Evolutionary conservation across 768 basidiomycete genomes (phyloP), one percentile per base, ranked within the genome.

Genomic region (Panaeolus papilionaceus): DNA sequence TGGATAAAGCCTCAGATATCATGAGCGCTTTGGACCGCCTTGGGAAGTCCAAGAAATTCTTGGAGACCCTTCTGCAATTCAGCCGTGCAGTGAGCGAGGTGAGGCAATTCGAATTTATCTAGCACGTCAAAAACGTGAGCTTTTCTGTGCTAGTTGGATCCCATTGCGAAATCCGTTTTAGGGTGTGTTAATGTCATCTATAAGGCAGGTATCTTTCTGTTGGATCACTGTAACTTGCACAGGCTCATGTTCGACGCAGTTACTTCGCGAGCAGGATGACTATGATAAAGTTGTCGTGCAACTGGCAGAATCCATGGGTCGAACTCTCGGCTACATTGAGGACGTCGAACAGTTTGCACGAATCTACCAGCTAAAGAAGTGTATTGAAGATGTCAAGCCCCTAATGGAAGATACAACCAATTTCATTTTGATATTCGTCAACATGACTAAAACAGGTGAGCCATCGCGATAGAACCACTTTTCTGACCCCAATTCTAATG

Each of bases 321-420:
- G 68, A 8, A 72, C 67, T 3, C n/a, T 77, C 4, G 68, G 65
- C 8, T 74, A 71, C 38, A 69, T 77, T 7, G 61, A 71, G n/a
- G 73, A 74, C 20, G 69, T 74, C 0, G 63, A 72, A 42, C 73
- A 77, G 63, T 76, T 77, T 54, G 72, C 71, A 0, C 64, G 68
- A 18, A 49, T 73, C 1, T 51, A 20, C 0, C 70, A 75, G 51
- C 64, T 77, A 62, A 74, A 71, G 63, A 61, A 69, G 42, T 69
- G 72, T 18, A 69, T 77, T 3, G 71, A 73, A 39, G 74, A 75
- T 16, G 67, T 76, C 2, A 18, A 61, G 38, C 72, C 70, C 2
- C 65, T 77, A 14, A 68, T 77, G 62, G 69, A 71, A 12, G 71
- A 74, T 3, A 74, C 75, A 7, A 67, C 70, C 1, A 75, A 72